A percentile compares a stretch with the other conserved stretches of the same genome.
Evolutionary conservation across 805 yeast genomes (phyloP).

Genomic region (Torulaspora indica): DNA sequence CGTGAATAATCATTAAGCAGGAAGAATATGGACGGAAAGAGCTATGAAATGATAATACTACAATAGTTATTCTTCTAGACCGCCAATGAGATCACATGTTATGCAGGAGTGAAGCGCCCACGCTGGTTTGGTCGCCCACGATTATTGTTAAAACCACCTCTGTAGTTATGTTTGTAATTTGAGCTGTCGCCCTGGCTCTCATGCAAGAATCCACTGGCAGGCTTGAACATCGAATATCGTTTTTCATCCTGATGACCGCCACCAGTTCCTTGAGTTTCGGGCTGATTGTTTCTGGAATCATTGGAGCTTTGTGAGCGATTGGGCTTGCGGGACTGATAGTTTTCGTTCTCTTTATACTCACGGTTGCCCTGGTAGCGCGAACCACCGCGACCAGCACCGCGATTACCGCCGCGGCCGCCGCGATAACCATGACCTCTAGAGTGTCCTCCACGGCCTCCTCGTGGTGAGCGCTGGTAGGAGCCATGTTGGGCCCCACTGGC

Average conservation of each 20-base stretch:
- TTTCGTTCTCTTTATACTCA: slow-evolving; percentile 7
- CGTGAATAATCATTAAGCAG: not conserved
- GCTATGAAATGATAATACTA: slow-evolving; percentile 7
- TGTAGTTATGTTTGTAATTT: slow-evolving; percentile 14
- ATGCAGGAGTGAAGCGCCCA: slow-evolving; percentile 12
- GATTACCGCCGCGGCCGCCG: slow-evolving; percentile 19
- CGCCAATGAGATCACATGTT: not conserved
- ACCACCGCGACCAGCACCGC: slow-evolving; percentile 15
- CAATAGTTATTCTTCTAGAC: not conserved
- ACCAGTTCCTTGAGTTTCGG: slow-evolving; percentile 7
- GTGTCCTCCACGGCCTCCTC: slow-evolving; percentile 10
- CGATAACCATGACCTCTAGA: slow-evolving; percentile 8
- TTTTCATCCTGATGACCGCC: slow-evolving; percentile 15
- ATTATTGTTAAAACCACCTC: slow-evolving; percentile 18
- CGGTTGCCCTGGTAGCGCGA: slow-evolving; percentile 7
- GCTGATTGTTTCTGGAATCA: slow-evolving; percentile 2
- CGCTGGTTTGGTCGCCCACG: slow-evolving; percentile 9
- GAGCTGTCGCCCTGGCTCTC: slow-evolving; percentile 14
- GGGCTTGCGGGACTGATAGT: slow-evolving; percentile 5
- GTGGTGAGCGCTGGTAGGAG: slow-evolving; percentile 8
- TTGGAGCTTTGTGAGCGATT: slow-evolving; percentile 3
- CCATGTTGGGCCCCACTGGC: not conserved
- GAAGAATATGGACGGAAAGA: slow-evolving; percentile 1
- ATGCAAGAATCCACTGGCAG: slow-evolving; percentile 34
- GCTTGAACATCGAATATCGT: slow-evolving; percentile 30